These are phyloP conservation scores for Globisporangium acanthophoron DNA, from an alignment of 352 stramenopile species.

Conservation along the genomic window DNA sequence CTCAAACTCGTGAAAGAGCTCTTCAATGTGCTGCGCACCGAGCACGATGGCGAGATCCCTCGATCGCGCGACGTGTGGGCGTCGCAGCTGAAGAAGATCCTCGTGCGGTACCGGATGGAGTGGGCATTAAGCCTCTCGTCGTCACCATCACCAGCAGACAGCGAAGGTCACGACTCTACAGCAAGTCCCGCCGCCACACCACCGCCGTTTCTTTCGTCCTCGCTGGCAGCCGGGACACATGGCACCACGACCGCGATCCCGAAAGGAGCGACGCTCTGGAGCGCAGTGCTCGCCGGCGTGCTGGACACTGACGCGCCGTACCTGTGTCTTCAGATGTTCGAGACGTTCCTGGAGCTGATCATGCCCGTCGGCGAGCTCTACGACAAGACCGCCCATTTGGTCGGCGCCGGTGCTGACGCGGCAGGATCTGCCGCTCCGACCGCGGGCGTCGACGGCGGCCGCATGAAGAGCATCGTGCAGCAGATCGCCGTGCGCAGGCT, in stretches of 20 bases:
- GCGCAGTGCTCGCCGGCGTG: conserved; percentile 12
- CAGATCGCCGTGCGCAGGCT: conserved; percentile 3
- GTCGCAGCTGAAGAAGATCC: conserved; percentile 12
- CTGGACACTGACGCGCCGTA: conserved; percentile 17
- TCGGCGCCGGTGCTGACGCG: not conserved
- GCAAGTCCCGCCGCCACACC: not conserved
- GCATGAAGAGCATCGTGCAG: conserved; percentile 12
- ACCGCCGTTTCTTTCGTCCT: conserved; percentile 2
- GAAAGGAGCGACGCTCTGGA: conserved; percentile 19
- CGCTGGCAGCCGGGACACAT: not conserved
- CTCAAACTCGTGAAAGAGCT: conserved; percentile 15
- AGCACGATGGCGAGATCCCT: conserved; percentile 5
- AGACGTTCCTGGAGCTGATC: conserved; percentile 30
- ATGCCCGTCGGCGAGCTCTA: conserved; percentile 19
- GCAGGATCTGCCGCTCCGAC: too few relatives aligned
- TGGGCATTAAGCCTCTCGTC: conserved; percentile 11
- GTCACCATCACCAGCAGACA: not conserved
- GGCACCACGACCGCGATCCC: not conserved
- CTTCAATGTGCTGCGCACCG: conserved; percentile 5
- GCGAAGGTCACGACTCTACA: too few relatives aligned
- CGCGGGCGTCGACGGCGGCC: not conserved
- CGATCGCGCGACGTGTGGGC: conserved; percentile 14
- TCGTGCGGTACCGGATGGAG: conserved; percentile 14
- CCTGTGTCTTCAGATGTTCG: conserved; percentile 39
- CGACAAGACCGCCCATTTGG: conserved; percentile 5